Percentiles rank a stretch among this genome's conserved stretches.
Conservation (phyloP, 2,329 filamentous ascomycete species). For the Fusarium humuli region DNA sequence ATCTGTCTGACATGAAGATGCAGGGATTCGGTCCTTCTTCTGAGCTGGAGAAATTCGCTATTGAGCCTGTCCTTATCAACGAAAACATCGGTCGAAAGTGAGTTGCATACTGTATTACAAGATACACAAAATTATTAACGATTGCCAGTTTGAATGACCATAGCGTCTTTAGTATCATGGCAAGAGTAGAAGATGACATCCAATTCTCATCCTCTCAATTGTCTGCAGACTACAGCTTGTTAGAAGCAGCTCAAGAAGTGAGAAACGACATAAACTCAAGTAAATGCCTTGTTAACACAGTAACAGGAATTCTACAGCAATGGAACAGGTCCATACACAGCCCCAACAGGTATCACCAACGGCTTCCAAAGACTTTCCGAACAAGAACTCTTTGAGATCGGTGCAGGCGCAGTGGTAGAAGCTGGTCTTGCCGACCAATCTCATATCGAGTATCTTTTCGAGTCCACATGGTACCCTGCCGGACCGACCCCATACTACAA, state of each 20-base stretch:
- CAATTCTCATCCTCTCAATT: conserved; percentile 5
- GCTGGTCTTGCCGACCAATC: conserved; percentile 14
- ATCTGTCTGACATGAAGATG: accelerated
- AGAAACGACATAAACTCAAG: too few species aligned
- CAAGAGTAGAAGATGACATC: background rate
- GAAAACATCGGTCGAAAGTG: conserved; percentile 22
- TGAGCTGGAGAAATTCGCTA: conserved; percentile 5
- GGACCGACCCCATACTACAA: conserved; percentile 16
- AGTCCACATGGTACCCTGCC: conserved; percentile 19
- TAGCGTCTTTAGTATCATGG: conserved; percentile 17
- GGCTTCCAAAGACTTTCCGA: conserved; percentile 10
- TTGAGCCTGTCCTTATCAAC: conserved; percentile 15
- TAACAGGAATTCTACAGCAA: conserved; percentile 7
- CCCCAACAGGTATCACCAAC: conserved; percentile 6
- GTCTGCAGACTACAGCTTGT: background rate
- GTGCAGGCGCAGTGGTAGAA: conserved; percentile 5
- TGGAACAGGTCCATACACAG: conserved; percentile 6
- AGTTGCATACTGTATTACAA: accelerated
- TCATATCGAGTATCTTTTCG: conserved; percentile 22
- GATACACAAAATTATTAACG: accelerated
- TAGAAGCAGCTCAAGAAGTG: background rate
- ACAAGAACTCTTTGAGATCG: conserved; percentile 1
- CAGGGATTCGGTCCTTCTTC: conserved; percentile 2
- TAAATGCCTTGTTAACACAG: too few species aligned
- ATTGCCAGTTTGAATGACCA: conserved; percentile 10